Evolutionary conservation across 345 rosid species (phyloP), one percentile per base, ranked within the genome.

Genomic region (Sisymbrium altissimum): DNA sequence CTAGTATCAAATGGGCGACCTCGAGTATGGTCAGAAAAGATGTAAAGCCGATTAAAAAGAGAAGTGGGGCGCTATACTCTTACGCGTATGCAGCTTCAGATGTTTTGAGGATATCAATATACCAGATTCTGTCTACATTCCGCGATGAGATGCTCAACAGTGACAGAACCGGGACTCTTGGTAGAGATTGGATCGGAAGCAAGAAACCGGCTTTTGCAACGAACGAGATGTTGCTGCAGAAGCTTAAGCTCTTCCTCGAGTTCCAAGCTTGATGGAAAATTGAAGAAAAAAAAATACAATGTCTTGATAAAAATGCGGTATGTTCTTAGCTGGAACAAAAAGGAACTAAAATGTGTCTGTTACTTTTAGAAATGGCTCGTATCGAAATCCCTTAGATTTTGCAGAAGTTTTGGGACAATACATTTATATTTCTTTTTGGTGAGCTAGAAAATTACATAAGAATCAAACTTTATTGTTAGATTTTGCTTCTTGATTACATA

Each of bases 61-160:
- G 78, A 78, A 82, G 68, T 18, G 87, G 86, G 5, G 81, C 79
- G 0, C 14, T 79, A 23, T 84, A 88, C 80, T 46, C 89, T 3
- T 82, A 85, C 57, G 97, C 92, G 1, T 90, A 84, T 39, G 92
- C 96, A 58, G 84, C 81, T 63, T 81, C 94, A 11, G 98, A 92
- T 82, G 88, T 95, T 61, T 72, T 87, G 36, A 87, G 80, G 75
- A 85, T 89, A 56, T 92, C 99, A 18, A 76, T 92, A 17, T 92
- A 90, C 78, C 64, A 71, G 68, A 81, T 95, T n/a, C 85, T 84
- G 18, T 84, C 88, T 13, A 76, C 88, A 43, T 95, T 95, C 86
- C 88, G 91, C 10, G 43, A 77, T 5, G 98, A 88, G 84, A 92
- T 92, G 99, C 36, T 85, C 9, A 70, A 78, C 9, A 81, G 88